These are phyloP conservation scores for Aspergillus udagawae DNA, from an alignment of 2,329 filamentous ascomycete genomes.

Conservation along the genomic window DNA sequence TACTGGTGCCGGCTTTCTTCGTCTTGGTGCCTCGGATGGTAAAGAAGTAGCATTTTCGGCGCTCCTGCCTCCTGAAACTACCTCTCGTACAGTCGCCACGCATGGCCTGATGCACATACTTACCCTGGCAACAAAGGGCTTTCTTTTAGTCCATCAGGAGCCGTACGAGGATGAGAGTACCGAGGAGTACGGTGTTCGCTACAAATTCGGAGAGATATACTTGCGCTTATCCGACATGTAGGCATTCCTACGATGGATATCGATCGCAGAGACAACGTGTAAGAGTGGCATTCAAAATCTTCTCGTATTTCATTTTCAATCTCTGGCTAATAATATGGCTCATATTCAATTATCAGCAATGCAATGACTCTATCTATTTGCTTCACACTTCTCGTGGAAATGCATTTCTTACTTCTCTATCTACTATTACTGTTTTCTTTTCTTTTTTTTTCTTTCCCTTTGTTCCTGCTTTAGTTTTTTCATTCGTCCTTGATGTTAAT, in stretches of 20 bases:
- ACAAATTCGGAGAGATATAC: conserved; percentile 28
- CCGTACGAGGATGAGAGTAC: conserved; percentile 34
- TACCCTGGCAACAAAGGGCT: conserved; percentile 62
- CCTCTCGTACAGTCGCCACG: conserved; percentile 59
- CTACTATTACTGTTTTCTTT: not conserved
- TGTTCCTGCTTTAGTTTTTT: not conserved
- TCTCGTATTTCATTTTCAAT: not conserved
- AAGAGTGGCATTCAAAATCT: not conserved
- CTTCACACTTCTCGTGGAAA: not conserved
- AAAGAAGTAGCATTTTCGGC: conserved; percentile 60
- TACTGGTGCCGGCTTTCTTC: not conserved
- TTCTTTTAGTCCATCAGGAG: conserved; percentile 61
- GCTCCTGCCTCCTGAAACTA: conserved; percentile 58
- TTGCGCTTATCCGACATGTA: conserved; percentile 17
- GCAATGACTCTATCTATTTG: not conserved
- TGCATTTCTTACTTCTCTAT: not conserved
- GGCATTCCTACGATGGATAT: not conserved
- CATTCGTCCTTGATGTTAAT: not conserved
- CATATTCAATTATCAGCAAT: not conserved
- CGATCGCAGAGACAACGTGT: not conserved
- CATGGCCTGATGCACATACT: conserved; percentile 75
- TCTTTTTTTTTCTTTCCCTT: not conserved
- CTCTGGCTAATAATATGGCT: not conserved
- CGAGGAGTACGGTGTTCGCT: conserved; percentile 15
- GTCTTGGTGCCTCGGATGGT: not conserved